Evolutionary conservation across 768 basidiomycete species (phyloP).

Genomic region (Boletus vermiculosoides): DNA sequence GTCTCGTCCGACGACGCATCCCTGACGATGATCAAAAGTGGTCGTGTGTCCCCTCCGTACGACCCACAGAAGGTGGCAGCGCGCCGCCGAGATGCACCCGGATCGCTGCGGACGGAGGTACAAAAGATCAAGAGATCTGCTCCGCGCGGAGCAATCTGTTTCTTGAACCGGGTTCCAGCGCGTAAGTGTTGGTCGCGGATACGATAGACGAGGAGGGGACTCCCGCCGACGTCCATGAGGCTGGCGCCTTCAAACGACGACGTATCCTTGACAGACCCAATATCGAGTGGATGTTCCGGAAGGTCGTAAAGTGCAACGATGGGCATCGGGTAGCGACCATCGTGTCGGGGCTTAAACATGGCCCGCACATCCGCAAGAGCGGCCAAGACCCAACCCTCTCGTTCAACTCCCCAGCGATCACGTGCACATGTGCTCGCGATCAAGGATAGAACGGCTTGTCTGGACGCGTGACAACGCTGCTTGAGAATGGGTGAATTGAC

Average conservation of each 20-base stretch:
- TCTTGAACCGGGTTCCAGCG: slow-evolving; percentile 26
- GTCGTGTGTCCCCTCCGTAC: slow-evolving; percentile 28
- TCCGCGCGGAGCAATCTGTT: slow-evolving; percentile 19
- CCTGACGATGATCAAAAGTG: slow-evolving; percentile 24
- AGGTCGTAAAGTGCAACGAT: slow-evolving; percentile 26
- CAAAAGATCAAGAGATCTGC: slow-evolving; percentile 30
- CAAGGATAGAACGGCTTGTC: slow-evolving; percentile 20
- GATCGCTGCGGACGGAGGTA: slow-evolving; percentile 7
- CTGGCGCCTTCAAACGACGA: slow-evolving; percentile 21
- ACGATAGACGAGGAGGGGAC: slow-evolving; percentile 16
- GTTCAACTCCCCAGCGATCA: slow-evolving; percentile 25
- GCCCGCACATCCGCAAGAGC: slow-evolving; percentile 26
- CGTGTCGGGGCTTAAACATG: slow-evolving; percentile 16
- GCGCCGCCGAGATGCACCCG: slow-evolving; percentile 6
- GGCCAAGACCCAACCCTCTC: slow-evolving; percentile 20
- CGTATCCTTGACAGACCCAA: slow-evolving; percentile 11
- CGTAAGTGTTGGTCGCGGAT: slow-evolving; percentile 23
- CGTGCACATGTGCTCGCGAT: slow-evolving; percentile 18
- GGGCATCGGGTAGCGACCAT: slow-evolving; percentile 12
- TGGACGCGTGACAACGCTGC: slow-evolving; percentile 28
- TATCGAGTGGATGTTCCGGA: slow-evolving; percentile 3
- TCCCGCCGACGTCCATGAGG: slow-evolving; percentile 22
- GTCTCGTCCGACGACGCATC: slow-evolving; percentile 19
- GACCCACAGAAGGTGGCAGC: slow-evolving; percentile 19
- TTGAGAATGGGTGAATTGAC: slow-evolving; percentile 31